Evolutionary conservation across 169 alveolate species (phyloP).

Genomic region (Plasmodium blacklocki): DNA sequence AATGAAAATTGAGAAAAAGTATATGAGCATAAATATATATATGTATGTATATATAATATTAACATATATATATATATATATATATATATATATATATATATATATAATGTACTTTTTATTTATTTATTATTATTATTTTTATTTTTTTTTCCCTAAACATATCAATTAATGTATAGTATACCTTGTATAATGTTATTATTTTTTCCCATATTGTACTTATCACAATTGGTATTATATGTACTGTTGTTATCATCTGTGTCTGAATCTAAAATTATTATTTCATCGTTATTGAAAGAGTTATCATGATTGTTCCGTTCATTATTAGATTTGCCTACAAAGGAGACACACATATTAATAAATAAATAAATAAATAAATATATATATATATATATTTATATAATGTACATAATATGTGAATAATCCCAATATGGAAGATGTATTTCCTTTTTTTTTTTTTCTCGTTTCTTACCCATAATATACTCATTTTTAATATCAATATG

Average conservation of each 20-base stretch:
- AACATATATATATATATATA: constrained; percentile 1
- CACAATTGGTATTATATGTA: background rate
- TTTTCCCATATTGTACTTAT: constrained; percentile 12
- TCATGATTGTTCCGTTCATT: constrained; percentile 5
- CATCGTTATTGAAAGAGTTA: constrained; percentile 14
- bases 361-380: background rate
- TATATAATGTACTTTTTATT: background rate
- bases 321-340: constrained; percentile 10
- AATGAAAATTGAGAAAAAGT: too few relatives aligned
- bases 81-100: background rate
- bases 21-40: too few relatives aligned
- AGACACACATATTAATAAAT: background rate
- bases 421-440: background rate
- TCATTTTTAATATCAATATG: constrained; percentile 53
- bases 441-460: background rate
- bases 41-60: background rate
- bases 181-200: constrained; percentile 43
- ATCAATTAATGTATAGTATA: constrained; percentile 14
- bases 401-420: background rate
- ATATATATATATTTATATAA: background rate
- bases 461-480: constrained; percentile 14
- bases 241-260: constrained; percentile 43
- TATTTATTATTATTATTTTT: too few relatives aligned
- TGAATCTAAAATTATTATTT: constrained; percentile 65
- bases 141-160: background rate